Conservation (phyloP, 1,284 basidiomycete genomes). For the Fomitopsis schrenkii region DNA sequence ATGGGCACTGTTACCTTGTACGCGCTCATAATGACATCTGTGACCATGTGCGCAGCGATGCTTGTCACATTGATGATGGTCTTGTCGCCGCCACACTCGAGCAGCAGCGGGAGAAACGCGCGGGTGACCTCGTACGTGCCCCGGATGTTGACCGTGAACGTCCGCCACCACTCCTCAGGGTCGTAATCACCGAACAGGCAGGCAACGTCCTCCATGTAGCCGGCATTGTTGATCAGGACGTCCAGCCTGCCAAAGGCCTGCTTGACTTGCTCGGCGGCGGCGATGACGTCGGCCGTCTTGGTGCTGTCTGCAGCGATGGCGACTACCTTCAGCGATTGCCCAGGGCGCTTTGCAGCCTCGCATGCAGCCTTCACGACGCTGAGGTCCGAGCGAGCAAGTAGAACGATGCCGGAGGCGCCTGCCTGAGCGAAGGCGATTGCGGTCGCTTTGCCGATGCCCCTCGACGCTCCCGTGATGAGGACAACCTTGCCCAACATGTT, state of each 20-base stretch:
- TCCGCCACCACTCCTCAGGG: conserved; percentile 9
- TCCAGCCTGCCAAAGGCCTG: conserved; percentile 2
- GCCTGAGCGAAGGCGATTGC: conserved; percentile 4
- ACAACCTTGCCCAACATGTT: neutral
- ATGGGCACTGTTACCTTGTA: neutral
- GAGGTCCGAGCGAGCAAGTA: conserved; percentile 4
- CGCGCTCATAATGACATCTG: neutral
- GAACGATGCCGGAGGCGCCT: conserved; percentile 1
- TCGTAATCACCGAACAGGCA: conserved; percentile 7
- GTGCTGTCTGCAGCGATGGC: conserved; percentile 2
- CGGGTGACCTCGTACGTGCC: conserved; percentile 9
- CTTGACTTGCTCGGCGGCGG: conserved; percentile 3
- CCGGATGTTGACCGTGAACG: conserved; percentile 7
- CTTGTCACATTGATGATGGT: conserved; percentile 3
- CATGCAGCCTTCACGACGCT: neutral
- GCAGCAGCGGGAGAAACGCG: conserved; percentile 1
- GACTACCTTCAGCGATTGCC: conserved; percentile 4
- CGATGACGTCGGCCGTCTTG: conserved; percentile 2
- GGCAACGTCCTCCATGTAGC: conserved; percentile 6
- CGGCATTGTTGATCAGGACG: conserved; percentile 10
- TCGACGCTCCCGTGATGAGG: neutral
- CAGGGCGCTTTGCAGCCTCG: conserved; percentile 1
- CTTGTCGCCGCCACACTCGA: conserved; percentile 3
- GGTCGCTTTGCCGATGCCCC: neutral
- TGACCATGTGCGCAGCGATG: neutral